phyloP scores from a whole-genome alignment of 2,329 filamentous ascomycete species.

The Curvularia lunata region DNA sequence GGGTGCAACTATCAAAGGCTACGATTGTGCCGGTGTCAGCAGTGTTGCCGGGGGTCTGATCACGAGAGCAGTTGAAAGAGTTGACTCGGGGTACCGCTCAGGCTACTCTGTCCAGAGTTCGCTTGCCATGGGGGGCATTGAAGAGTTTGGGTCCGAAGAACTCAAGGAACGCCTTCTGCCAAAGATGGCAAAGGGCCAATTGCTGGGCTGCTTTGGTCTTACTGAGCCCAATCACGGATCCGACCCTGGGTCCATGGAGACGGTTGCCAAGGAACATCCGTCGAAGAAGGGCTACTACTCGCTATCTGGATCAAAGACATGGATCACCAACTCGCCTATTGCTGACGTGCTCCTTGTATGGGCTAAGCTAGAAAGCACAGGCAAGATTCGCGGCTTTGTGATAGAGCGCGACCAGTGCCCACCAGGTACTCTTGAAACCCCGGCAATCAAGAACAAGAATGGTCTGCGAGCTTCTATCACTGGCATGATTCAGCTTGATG shows the following conservation, averaged over 20 bases:
- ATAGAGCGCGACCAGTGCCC: slow-evolving; percentile 86
- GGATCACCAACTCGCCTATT: slow-evolving; percentile 95
- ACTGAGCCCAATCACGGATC: slow-evolving; percentile 94
- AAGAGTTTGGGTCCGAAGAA: slow-evolving; percentile 85
- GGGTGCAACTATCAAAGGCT: slow-evolving; percentile 84
- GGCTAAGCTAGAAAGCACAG: slow-evolving; percentile 90
- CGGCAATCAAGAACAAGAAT: slow-evolving; percentile 92
- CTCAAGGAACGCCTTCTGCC: slow-evolving; percentile 86
- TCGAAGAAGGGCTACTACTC: slow-evolving; percentile 82
- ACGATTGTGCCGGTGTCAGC: slow-evolving; percentile 86
- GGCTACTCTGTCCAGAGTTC: slow-evolving; percentile 94
- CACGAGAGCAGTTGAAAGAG: slow-evolving; percentile 85
- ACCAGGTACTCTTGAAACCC: slow-evolving; percentile 87
- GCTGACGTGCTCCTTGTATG: slow-evolving; percentile 85
- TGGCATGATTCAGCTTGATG: slow-evolving; percentile 96
- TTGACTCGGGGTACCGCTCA: slow-evolving; percentile 89
- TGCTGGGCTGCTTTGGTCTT: slow-evolving; percentile 85
- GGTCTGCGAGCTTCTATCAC: slow-evolving; percentile 92
- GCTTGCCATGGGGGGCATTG: slow-evolving; percentile 89
- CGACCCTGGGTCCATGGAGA: slow-evolving; percentile 91
- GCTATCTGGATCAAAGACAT: slow-evolving; percentile 84
- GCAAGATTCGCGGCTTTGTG: slow-evolving; percentile 92
- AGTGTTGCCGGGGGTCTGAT: slow-evolving; percentile 89
- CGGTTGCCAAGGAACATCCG: slow-evolving; percentile 80
- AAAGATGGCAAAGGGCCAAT: slow-evolving; percentile 78